These are phyloP conservation scores for Chrysanthemum lavandulifolium DNA, from an alignment of 129 eudicot genomes.

Conservation along the genomic window DNA sequence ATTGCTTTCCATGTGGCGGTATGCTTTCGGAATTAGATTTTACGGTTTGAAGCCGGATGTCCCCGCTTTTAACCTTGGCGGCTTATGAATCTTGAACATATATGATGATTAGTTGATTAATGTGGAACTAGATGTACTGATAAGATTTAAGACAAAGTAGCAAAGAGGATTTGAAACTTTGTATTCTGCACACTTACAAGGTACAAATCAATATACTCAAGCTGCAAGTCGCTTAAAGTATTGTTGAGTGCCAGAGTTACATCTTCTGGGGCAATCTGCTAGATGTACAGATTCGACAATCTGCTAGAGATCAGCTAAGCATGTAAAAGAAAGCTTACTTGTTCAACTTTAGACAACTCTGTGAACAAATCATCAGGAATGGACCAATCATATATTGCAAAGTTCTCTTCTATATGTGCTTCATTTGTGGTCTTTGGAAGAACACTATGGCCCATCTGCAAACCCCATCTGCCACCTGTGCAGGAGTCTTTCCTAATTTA, in stretches of 20 bases:
- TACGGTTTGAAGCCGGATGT: constrained; percentile 52
- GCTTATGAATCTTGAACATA: constrained; percentile 69
- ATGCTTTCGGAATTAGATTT: constrained; percentile 43
- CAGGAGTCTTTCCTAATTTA: too few species aligned
- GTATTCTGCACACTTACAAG: constrained; percentile 54
- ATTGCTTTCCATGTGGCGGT: constrained; percentile 83
- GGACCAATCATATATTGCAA: too few species aligned
- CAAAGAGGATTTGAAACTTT: background rate
- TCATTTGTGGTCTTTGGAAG: too few species aligned
- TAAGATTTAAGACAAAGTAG: background rate
- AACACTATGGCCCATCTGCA: too few species aligned
- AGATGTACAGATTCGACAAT: too few species aligned
- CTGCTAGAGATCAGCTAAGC: too few species aligned
- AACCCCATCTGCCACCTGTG: too few species aligned
- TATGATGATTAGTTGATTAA: background rate
- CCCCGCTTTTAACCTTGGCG: constrained; percentile 52
- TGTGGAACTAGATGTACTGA: background rate
- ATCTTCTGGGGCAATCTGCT: constrained; percentile 75
- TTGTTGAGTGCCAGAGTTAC: constrained; percentile 66
- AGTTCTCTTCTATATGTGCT: too few species aligned
- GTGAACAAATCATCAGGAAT: too few species aligned
- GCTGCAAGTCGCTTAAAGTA: constrained; percentile 67
- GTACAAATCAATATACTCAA: constrained; percentile 71
- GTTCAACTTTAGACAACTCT: too few species aligned
- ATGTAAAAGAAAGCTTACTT: too few species aligned